Percentiles rank a stretch among this genome's conserved stretches.
Conservation (phyloP, 192 early-diverging fungal species). For the Neocallimastix lanati region DNA sequence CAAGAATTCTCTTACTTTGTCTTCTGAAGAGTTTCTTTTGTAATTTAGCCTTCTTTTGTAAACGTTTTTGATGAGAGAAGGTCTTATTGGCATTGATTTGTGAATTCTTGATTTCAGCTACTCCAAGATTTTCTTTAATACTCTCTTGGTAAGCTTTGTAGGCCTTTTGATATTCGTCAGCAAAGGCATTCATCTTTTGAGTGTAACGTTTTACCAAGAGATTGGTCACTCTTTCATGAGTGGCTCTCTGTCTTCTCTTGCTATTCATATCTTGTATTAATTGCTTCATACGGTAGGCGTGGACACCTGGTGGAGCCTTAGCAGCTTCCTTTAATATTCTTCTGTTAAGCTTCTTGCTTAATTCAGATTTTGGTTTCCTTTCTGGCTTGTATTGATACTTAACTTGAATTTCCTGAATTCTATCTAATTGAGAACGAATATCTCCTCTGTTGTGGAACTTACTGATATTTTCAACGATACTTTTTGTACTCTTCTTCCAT, state of each 20-base stretch:
- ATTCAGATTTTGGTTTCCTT: background rate
- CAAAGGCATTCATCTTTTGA: background rate
- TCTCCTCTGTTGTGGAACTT: background rate
- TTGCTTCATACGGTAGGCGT: background rate
- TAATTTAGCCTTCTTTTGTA: background rate
- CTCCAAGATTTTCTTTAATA: background rate
- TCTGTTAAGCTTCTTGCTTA: background rate
- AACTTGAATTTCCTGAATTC: background rate
- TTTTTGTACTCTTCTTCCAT: background rate
- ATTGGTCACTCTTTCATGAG: background rate
- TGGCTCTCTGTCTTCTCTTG: background rate
- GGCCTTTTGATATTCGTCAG: background rate
- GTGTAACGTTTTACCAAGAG: background rate
- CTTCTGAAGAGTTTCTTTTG: background rate
- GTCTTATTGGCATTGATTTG: background rate
- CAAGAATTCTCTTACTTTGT: background rate
- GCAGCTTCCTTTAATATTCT: background rate
- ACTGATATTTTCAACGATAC: background rate
- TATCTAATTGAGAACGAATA: background rate
- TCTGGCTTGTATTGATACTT: background rate
- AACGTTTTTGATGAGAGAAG: background rate
- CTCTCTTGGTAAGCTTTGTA: background rate
- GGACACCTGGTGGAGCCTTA: background rate
- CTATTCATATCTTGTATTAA: background rate
- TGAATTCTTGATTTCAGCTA: background rate